Base-by-base conservation (phyloP, 768 basidiomycete genomes). In the Rhizopogon vinicolor region DNA sequence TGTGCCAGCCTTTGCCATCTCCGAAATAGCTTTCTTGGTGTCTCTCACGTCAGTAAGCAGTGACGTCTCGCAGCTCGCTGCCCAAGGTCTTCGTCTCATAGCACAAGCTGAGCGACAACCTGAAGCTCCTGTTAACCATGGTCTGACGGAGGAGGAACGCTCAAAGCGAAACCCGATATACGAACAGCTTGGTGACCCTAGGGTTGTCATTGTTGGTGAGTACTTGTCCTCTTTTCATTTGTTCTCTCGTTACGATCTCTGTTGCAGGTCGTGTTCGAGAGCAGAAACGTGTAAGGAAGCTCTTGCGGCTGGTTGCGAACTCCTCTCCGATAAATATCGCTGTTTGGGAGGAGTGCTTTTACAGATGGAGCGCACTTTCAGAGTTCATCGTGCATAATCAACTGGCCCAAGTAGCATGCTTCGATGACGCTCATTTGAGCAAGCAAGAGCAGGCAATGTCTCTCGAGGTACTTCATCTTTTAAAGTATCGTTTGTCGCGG, bases 321-420 rank as follows among this genome's bases (percentile, higher is more conserved):
- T 83, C 87, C 13, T 80, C 81, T 31, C 80, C 84, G 1, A 78
- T 83, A n/a, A 83, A 90, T 51, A 74, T 88, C 19, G 88, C 87
- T 0, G 86, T 90, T 3, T 94, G 91, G 91, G 78, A 86, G 59
- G 91, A 93, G 63, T 86, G 83, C 57, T 92, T 86, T 66, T 85
- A 80, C 74, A 76, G 89, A 46, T 93, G 90, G 89, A 75, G 77
- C 28, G 70, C 75, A 5, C 69, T 92, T 43, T 81, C 81, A 13
- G 87, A 89, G 63, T 72, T 78, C 48, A 72, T 87, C 44, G 76
- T 78, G 58, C 78, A 70, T 46, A 63, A 68, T 35, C 63, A 70
- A 25, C 57, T 72, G 44, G 71, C 69, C 25, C 62, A 67, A 41
- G 63, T 68, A 50, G 67, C 68, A 45, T 70, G 70, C 25, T 72